Evolutionary conservation across 257 asterid genomes (phyloP), one percentile per base, ranked within the genome.

Genomic region (Paraleonurus japonicus): DNA sequence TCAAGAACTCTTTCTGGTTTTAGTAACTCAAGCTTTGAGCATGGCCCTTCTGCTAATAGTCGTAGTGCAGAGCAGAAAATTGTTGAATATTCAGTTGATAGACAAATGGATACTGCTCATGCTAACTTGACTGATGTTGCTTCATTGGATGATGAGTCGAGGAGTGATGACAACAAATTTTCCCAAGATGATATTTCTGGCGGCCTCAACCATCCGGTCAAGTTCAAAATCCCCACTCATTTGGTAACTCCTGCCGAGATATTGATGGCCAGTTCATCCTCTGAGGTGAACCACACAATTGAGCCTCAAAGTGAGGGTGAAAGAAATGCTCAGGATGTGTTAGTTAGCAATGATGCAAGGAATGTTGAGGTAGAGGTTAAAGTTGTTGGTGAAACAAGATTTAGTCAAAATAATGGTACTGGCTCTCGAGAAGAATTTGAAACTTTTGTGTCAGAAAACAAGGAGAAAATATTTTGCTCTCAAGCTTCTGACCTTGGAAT

Each of bases 181-280:
- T 71, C 88, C 62, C 88, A 79, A 71, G 90, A 85, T 65, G 96
- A 88, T 82, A 77, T 65, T n/a, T 74, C 97, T 62, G 43, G 83
- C 22, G 78, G 86, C 69, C 83, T 81, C 61, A 87, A 72, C 62
- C 83, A 85, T 73, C 86, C 81, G 20, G 72, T 85, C 43, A 89
- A 92, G 86, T 92, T 88, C 85, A 92, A 88, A 82, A 97, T 87
- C 81, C 99, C 99, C 32, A 95, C 99, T 65, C 99, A 95, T 85
- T 81, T 95, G 79, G 96, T 95, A 51, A 95, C 98, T 71, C 97
- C 99, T 81, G 80, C 96, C 26, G 98, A 95, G 83, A 87, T 95
- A 80, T 79, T 95, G 83, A 92, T 84, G 97, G 91, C 90, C 64
- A 86, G 60, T 74, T 82, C 98, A 43, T 78, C 98, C 57, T 80